A percentile compares a stretch with the other conserved stretches of the same genome.
Conservation (phyloP, 768 basidiomycete species). For the Erythrobasidium yunnanense region DNA sequence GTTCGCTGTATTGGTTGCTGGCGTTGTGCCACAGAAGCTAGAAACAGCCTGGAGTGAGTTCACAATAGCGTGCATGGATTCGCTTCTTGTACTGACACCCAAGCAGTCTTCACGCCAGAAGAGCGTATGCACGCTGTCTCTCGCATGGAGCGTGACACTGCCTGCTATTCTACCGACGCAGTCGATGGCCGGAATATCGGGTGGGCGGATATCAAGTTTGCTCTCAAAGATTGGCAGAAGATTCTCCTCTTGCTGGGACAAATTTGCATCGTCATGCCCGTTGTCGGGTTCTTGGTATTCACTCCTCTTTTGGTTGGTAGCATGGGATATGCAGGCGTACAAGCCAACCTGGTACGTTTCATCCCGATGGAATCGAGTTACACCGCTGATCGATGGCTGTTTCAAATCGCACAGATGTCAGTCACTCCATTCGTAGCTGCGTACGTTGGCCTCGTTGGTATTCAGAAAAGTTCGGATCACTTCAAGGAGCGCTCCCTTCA, state of each 20-base stretch:
- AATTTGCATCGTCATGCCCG: conserved; percentile 4
- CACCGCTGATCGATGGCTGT: background rate
- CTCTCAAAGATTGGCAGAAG: conserved; percentile 27
- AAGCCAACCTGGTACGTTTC: conserved; percentile 23
- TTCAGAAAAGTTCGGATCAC: conserved; percentile 40
- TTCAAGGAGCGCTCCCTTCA: conserved; percentile 39
- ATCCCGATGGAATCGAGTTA: background rate
- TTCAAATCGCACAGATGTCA: conserved; percentile 21
- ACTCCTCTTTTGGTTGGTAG: conserved; percentile 1
- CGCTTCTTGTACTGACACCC: background rate
- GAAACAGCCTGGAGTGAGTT: conserved; percentile 1
- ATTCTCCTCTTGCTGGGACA: conserved; percentile 23
- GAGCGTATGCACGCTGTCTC: background rate
- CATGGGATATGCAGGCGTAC: conserved; percentile 11
- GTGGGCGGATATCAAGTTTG: background rate
- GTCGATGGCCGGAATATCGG: background rate
- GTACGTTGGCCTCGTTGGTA: conserved; percentile 35
- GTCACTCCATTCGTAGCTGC: conserved; percentile 33
- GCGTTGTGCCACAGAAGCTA: background rate
- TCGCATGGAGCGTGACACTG: conserved; percentile 6
- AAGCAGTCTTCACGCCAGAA: conserved; percentile 16
- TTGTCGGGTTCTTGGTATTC: conserved; percentile 4
- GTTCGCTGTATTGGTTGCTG: conserved; percentile 7
- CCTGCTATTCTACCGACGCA: background rate
- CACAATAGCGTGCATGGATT: background rate